Percentiles rank a stretch among this genome's conserved stretches.
Conservation (phyloP, 495 filamentous ascomycete species). For the Aspergillus mulundensis region DNA sequence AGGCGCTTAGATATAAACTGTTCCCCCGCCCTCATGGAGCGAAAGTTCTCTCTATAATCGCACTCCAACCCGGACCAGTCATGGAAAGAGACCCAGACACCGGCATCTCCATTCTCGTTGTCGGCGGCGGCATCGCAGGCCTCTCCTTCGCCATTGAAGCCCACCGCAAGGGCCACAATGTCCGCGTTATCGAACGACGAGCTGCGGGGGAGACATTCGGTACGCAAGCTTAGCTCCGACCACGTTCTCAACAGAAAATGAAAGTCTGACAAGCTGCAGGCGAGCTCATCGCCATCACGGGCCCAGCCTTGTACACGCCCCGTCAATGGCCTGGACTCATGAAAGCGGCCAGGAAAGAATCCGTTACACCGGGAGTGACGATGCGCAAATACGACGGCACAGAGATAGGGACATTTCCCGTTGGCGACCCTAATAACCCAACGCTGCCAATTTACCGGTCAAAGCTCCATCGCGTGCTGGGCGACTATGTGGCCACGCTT, state of each 20-base stretch:
- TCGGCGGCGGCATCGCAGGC: background rate
- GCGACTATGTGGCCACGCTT: background rate
- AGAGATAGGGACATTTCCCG: too few species aligned
- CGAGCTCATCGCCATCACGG: background rate
- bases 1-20: too few species aligned
- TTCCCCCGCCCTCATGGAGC: too few species aligned
- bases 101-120: background rate
- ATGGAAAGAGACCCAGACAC: background rate
- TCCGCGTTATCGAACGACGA: background rate
- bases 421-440: too few species aligned
- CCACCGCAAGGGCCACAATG: background rate
- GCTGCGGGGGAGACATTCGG: background rate
- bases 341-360: too few species aligned
- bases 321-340: background rate
- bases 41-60: too few species aligned
- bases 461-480: background rate
- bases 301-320: background rate
- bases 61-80: too few species aligned
- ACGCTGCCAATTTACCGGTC: too few species aligned
- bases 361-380: background rate
- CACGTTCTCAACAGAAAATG: background rate
- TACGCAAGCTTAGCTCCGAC: too few species aligned
- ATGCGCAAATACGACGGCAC: background rate
- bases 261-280: background rate
- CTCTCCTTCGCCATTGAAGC: background rate